phyloP scores from a whole-genome alignment of 495 filamentous ascomycete species.

The Daldinia bambusicola region DNA sequence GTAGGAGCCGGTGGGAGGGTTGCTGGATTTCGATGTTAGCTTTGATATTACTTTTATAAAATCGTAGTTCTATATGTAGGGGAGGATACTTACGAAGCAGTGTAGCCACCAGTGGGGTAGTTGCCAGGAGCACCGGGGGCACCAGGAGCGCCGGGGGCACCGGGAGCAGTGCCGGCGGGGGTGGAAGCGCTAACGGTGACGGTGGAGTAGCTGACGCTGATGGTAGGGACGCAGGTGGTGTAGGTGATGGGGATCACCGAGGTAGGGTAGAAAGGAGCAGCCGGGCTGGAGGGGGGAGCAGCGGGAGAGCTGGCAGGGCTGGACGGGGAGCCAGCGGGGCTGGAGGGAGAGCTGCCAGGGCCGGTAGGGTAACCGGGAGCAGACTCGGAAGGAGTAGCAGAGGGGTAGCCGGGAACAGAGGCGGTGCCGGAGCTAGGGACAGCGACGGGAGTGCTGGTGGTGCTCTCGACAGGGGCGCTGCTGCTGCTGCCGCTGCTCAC shows the following conservation, averaged over 20 bases:
- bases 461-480: too few relatives aligned
- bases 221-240: conserved; percentile 49
- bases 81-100: conserved; percentile 40
- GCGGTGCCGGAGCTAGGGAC: conserved; percentile 1
- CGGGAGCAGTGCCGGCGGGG: conserved; percentile 49
- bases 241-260: conserved; percentile 59
- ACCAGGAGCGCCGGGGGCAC: not conserved
- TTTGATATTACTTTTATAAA: too few relatives aligned
- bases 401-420: conserved; percentile 31
- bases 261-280: conserved; percentile 46
- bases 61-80: too few relatives aligned
- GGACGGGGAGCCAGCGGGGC: conserved; percentile 39
- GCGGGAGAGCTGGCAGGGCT: conserved; percentile 32
- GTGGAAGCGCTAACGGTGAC: conserved; percentile 54
- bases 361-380: conserved; percentile 36
- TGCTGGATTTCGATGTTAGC: conserved; percentile 27
- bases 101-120: conserved; percentile 47
- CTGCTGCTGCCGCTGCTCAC: not conserved
- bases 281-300: conserved; percentile 35
- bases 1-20: conserved; percentile 39
- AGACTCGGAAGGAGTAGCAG: conserved; percentile 13
- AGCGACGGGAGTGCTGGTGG: not conserved
- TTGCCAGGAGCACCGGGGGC: not conserved
- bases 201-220: conserved; percentile 63
- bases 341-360: conserved; percentile 38